Evolutionary conservation across 257 asterid genomes (phyloP).

Genomic region (Solanum corneliomulleri): DNA sequence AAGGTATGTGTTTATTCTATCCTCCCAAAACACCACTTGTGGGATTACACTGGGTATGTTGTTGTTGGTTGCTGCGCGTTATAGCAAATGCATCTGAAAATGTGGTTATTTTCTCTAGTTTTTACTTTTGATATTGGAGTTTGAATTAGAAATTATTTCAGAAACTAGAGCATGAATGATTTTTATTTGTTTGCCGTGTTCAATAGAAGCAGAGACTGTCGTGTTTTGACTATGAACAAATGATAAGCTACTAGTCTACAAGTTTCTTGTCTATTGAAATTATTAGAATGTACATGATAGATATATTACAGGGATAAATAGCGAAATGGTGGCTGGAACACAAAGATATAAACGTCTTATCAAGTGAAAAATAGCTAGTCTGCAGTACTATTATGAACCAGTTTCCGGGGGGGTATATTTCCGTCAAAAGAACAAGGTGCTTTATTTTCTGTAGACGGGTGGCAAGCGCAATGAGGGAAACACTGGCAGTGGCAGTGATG

Average conservation of each 20-base stretch:
- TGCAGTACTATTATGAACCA: conserved; percentile 18
- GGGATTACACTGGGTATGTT: neutral
- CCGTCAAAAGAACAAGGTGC: conserved; percentile 20
- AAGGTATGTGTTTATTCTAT: neutral
- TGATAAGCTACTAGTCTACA: neutral
- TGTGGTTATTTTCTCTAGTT: neutral
- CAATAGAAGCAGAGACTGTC: neutral
- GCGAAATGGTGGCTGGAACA: neutral
- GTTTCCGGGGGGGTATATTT: conserved; percentile 1
- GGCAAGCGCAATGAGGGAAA: conserved; percentile 8
- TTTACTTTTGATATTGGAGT: neutral
- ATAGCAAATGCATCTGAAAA: neutral
- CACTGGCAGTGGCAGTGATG: neutral
- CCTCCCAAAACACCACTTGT: neutral
- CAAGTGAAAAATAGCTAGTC: neutral
- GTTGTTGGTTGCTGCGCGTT: neutral
- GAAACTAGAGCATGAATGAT: neutral
- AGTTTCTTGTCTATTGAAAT: neutral
- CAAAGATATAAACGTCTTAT: neutral
- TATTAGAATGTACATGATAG: neutral
- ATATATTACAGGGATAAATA: neutral
- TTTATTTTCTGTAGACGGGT: conserved; percentile 7
- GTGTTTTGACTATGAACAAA: neutral
- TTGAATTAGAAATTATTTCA: neutral
- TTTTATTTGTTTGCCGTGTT: neutral